phyloP scores from a whole-genome alignment of 805 yeast genomes.

The Yarrowia bubula region DNA sequence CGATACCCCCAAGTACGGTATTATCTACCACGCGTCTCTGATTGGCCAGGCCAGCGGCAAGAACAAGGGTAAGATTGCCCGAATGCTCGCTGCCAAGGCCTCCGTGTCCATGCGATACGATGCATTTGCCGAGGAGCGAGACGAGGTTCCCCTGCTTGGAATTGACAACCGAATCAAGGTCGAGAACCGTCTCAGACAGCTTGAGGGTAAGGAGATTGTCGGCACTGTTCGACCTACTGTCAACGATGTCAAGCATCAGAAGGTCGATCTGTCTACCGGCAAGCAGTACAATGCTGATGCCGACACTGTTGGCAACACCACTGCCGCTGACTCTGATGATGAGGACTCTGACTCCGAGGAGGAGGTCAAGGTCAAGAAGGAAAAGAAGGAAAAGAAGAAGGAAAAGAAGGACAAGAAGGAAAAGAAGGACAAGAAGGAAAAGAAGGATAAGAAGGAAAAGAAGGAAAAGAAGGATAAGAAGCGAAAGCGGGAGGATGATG shows the following conservation, averaged over 20 bases:
- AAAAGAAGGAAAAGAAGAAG: slow-evolving; percentile 48
- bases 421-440: slow-evolving; percentile 36
- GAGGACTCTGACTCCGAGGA: slow-evolving; percentile 31
- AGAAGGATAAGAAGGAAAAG: slow-evolving; percentile 39
- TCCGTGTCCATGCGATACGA: slow-evolving; percentile 96
- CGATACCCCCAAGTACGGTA: slow-evolving; percentile 94
- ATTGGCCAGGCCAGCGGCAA: slow-evolving; percentile 92
- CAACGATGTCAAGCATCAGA: slow-evolving; percentile 69
- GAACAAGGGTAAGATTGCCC: slow-evolving; percentile 98
- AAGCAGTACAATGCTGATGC: slow-evolving; percentile 94
- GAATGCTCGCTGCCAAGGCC: slow-evolving; percentile 98
- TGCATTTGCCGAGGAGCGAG: slow-evolving; percentile 92
- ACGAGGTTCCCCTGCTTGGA: slow-evolving; percentile 89
- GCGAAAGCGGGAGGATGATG: slow-evolving; percentile 36
- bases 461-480: slow-evolving; percentile 37
- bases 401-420: slow-evolving; percentile 33
- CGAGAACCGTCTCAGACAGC: slow-evolving; percentile 87
- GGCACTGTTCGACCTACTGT: slow-evolving; percentile 68
- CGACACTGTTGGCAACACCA: slow-evolving; percentile 75
- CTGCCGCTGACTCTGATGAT: slow-evolving; percentile 71
- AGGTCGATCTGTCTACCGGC: slow-evolving; percentile 81
- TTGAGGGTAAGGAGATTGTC: slow-evolving; percentile 96
- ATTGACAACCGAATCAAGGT: slow-evolving; percentile 87
- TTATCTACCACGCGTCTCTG: slow-evolving; percentile 91
- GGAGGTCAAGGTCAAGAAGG: slow-evolving; percentile 47